Evolutionary conservation across 2,329 filamentous ascomycete species (phyloP).

Genomic region (Xylaria sp.): DNA sequence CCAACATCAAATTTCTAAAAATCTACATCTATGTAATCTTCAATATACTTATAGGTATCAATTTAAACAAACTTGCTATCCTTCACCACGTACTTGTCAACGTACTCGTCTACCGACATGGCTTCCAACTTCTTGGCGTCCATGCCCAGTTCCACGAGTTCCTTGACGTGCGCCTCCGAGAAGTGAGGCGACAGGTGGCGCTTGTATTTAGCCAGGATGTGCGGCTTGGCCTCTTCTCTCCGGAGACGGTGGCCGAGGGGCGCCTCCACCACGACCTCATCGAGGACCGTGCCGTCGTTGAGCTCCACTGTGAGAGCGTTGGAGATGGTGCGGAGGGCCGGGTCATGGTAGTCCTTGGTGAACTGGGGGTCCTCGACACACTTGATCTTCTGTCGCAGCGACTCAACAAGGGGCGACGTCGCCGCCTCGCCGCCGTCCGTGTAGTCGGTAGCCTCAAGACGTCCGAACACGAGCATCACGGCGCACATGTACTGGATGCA

Average conservation of each 20-base stretch:
- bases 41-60: constrained; percentile 7
- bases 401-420: constrained; percentile 86
- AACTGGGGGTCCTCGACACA: constrained; percentile 97
- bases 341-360: constrained; percentile 95
- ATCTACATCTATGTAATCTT: constrained; percentile 11
- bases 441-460: constrained; percentile 93
- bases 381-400: constrained; percentile 88
- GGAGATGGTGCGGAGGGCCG: constrained; percentile 90
- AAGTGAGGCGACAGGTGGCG: constrained; percentile 88
- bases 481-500: constrained; percentile 99
- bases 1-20: not conserved
- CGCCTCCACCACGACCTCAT: constrained; percentile 91
- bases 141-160: constrained; percentile 80
- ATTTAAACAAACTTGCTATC: constrained; percentile 62
- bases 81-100: constrained; percentile 70
- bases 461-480: constrained; percentile 94
- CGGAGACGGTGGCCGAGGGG: constrained; percentile 90
- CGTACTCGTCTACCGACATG: constrained; percentile 89
- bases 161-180: constrained; percentile 74
- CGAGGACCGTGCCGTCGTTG: constrained; percentile 89
- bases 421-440: constrained; percentile 91
- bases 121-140: constrained; percentile 76
- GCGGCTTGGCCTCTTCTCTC: constrained; percentile 95
- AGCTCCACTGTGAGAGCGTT: constrained; percentile 95
- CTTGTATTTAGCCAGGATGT: constrained; percentile 95